Evolutionary conservation across 179 eudicot species (phyloP).

Genomic region (Spergularia azorica): DNA sequence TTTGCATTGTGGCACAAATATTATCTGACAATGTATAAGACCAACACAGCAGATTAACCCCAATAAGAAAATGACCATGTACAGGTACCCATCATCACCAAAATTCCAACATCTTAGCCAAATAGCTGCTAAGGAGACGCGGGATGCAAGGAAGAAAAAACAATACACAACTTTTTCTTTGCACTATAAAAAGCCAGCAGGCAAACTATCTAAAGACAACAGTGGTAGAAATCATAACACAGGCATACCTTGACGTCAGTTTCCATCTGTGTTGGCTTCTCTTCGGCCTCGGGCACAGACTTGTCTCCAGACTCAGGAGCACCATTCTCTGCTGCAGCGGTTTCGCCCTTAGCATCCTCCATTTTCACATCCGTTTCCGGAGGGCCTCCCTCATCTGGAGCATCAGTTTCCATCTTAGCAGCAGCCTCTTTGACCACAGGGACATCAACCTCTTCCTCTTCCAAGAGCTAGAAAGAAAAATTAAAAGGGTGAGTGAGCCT

Average conservation of each 20-base stretch:
- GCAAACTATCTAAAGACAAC: too few species aligned
- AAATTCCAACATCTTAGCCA: neutral
- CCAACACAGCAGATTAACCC: neutral
- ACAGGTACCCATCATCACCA: neutral
- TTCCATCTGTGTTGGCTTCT: constrained; percentile 76
- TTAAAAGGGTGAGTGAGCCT: neutral
- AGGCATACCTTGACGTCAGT: constrained; percentile 65
- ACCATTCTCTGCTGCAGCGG: constrained; percentile 67
- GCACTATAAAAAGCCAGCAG: neutral
- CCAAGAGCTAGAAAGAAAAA: constrained; percentile 57
- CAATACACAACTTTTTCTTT: neutral
- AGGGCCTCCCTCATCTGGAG: constrained; percentile 37
- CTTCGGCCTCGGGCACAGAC: constrained; percentile 52
- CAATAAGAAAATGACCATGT: neutral
- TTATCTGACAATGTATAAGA: neutral
- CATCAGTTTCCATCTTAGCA: constrained; percentile 72
- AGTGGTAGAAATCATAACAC: neutral
- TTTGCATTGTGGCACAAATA: neutral
- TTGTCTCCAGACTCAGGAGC: constrained; percentile 62
- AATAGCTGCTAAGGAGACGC: too few species aligned
- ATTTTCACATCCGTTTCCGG: constrained; percentile 67
- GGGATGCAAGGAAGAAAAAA: too few species aligned
- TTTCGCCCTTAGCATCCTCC: constrained; percentile 68
- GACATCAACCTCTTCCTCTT: constrained; percentile 87
- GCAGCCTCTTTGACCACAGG: constrained; percentile 62